Evolutionary conservation across 1,139 yeast species (phyloP).

Genomic region (Kodamaea alishanica): DNA sequence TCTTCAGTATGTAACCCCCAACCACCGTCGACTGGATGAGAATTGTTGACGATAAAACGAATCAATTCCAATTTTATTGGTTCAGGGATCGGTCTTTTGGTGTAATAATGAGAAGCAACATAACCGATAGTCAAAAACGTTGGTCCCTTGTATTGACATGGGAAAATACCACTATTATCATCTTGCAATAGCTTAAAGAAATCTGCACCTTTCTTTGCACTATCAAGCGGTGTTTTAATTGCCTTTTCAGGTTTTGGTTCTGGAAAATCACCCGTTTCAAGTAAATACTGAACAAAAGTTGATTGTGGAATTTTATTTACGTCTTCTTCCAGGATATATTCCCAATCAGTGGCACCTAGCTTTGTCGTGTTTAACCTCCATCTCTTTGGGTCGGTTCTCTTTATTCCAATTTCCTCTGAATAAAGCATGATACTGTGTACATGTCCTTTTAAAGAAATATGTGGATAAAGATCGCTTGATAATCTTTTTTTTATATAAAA

Average conservation of each 20-base stretch:
- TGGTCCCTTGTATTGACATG: conserved; percentile 94
- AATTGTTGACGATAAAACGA: conserved; percentile 78
- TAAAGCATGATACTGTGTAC: conserved; percentile 32
- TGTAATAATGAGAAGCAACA: conserved; percentile 68
- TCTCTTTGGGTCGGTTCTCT: conserved; percentile 60
- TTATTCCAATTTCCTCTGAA: conserved; percentile 61
- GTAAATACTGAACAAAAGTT: conserved; percentile 54
- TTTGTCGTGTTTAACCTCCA: conserved; percentile 77
- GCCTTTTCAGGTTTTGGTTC: conserved; percentile 32
- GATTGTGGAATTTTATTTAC: conserved; percentile 47
- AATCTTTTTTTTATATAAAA: too few species aligned
- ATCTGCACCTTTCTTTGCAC: conserved; percentile 72
- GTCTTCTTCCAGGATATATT: conserved; percentile 48
- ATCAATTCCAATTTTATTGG: conserved; percentile 66
- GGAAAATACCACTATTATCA: conserved; percentile 72
- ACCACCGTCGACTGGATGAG: conserved; percentile 99
- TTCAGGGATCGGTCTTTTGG: conserved; percentile 65
- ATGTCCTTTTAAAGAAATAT: too few species aligned
- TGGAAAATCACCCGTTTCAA: conserved; percentile 44
- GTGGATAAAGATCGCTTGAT: too few species aligned
- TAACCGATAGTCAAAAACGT: conserved; percentile 96
- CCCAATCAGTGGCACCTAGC: conserved; percentile 83
- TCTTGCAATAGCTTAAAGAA: conserved; percentile 72
- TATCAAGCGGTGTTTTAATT: conserved; percentile 48
- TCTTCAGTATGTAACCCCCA: conserved; percentile 96